Conservation (phyloP, 192 early-diverging fungal genomes). For the Thoreauomyces humboldtii region DNA sequence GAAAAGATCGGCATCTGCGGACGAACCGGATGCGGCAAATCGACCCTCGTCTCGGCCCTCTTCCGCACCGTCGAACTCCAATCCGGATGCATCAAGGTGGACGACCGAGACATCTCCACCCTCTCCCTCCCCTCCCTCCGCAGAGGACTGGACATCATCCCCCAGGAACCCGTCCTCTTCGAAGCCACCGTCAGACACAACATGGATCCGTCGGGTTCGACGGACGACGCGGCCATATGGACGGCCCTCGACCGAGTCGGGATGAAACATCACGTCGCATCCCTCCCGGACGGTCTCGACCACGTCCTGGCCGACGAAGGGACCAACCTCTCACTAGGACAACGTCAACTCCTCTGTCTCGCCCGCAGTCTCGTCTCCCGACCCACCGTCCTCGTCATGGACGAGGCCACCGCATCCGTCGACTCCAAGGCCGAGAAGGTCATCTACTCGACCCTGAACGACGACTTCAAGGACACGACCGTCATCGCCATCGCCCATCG, state of each 20-base stretch:
- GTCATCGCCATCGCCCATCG: conserved; percentile 25
- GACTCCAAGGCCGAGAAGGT: neutral
- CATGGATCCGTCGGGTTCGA: conserved; percentile 33
- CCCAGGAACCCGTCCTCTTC: conserved; percentile 57
- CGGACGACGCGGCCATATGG: neutral
- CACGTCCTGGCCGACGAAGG: conserved; percentile 24
- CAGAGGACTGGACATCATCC: conserved; percentile 49
- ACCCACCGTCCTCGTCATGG: neutral
- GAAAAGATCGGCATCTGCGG: conserved; percentile 84
- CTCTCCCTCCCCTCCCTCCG: conserved; percentile 63
- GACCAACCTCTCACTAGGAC: conserved; percentile 44
- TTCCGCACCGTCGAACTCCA: conserved; percentile 67
- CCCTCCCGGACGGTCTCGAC: conserved; percentile 2
- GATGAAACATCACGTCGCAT: neutral
- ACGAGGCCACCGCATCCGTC: conserved; percentile 2
- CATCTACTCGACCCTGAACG: neutral
- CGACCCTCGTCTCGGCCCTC: conserved; percentile 57
- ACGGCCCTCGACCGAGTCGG: neutral
- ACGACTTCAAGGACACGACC: conserved; percentile 2
- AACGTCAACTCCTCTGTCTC: conserved; percentile 50
- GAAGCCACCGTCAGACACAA: conserved; percentile 66
- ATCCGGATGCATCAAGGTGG: conserved; percentile 55
- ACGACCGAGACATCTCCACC: conserved; percentile 55
- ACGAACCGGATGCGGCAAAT: conserved; percentile 77
- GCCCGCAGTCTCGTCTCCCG: conserved; percentile 41